phyloP scores from a whole-genome alignment of 2,329 filamentous ascomycete species.

The Hymenoscyphus repandus region DNA sequence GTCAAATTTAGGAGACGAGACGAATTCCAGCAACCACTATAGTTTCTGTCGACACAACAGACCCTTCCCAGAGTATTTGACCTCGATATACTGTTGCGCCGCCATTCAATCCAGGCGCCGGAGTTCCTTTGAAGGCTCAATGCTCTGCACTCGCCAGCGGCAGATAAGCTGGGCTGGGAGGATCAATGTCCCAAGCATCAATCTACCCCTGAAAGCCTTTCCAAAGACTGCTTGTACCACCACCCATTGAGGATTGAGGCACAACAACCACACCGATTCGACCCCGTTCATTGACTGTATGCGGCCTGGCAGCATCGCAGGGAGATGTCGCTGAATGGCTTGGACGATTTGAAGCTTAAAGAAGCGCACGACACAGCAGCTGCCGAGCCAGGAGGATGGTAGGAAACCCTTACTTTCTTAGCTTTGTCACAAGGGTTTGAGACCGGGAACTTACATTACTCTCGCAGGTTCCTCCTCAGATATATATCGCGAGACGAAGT shows the following conservation, averaged over 20 bases:
- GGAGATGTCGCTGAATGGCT: slow-evolving; percentile 90
- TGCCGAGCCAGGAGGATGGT: slow-evolving; percentile 92
- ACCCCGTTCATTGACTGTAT: not conserved
- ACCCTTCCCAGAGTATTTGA: not conserved
- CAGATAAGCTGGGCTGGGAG: slow-evolving; percentile 24
- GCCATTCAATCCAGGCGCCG: not conserved
- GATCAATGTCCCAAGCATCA: slow-evolving; percentile 26
- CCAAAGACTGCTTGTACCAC: slow-evolving; percentile 1
- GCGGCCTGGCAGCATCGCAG: slow-evolving; percentile 11
- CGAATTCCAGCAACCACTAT: not conserved
- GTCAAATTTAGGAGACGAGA: no score
- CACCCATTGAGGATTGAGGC: slow-evolving; percentile 10
- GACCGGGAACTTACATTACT: slow-evolving; percentile 9
- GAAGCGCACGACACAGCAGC: slow-evolving; percentile 79
- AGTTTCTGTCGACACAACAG: not conserved
- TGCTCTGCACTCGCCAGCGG: slow-evolving; percentile 16
- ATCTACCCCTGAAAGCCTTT: slow-evolving; percentile 25
- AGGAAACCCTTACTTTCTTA: slow-evolving; percentile 14
- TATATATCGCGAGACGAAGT: slow-evolving; percentile 87
- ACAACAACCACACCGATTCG: slow-evolving; percentile 7
- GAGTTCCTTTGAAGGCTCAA: slow-evolving; percentile 7
- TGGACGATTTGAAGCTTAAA: slow-evolving; percentile 74
- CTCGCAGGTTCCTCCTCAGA: slow-evolving; percentile 81
- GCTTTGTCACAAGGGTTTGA: slow-evolving; percentile 5
- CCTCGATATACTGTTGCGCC: not conserved